Evolutionary conservation across 768 basidiomycete genomes (phyloP).

Genomic region (Erythrobasidium yunnanense): DNA sequence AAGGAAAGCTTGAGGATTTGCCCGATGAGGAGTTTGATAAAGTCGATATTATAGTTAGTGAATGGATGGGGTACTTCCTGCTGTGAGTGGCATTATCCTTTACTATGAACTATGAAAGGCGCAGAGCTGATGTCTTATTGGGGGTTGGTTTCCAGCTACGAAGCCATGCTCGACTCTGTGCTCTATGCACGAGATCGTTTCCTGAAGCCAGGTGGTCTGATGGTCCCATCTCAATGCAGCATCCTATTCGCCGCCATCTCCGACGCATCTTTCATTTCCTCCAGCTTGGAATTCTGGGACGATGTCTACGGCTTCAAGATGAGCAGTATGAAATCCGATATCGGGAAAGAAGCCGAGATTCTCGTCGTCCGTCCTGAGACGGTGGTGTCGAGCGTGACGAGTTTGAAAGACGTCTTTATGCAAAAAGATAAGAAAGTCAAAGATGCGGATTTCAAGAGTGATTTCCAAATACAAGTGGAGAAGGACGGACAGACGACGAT

Average conservation of each 20-base stretch:
- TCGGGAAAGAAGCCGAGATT: slow-evolving; percentile 71
- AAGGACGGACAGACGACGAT: slow-evolving; percentile 54
- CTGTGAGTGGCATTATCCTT: slow-evolving; percentile 40
- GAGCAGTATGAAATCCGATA: slow-evolving; percentile 61
- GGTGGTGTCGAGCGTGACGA: slow-evolving; percentile 49
- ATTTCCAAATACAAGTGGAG: slow-evolving; percentile 60
- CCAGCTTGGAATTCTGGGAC: slow-evolving; percentile 78
- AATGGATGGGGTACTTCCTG: slow-evolving; percentile 99
- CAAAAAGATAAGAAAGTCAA: slow-evolving; percentile 51
- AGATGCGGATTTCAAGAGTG: slow-evolving; percentile 66
- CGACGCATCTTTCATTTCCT: slow-evolving; percentile 60
- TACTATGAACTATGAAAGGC: not conserved
- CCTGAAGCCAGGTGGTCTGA: slow-evolving; percentile 60
- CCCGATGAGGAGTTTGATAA: slow-evolving; percentile 49
- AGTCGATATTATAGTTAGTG: slow-evolving; percentile 98
- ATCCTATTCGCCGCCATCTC: slow-evolving; percentile 78
- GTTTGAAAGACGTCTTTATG: slow-evolving; percentile 63
- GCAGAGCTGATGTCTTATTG: not conserved
- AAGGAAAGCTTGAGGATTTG: slow-evolving; percentile 57
- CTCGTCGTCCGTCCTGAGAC: slow-evolving; percentile 63
- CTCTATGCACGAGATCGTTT: slow-evolving; percentile 80
- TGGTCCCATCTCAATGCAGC: slow-evolving; percentile 81
- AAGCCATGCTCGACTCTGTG: slow-evolving; percentile 98
- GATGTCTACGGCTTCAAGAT: slow-evolving; percentile 90
- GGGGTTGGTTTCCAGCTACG: slow-evolving; percentile 49